These are phyloP conservation scores for Podila clonocystis DNA, from an alignment of 192 early-diverging fungal species.

Conservation along the genomic window DNA sequence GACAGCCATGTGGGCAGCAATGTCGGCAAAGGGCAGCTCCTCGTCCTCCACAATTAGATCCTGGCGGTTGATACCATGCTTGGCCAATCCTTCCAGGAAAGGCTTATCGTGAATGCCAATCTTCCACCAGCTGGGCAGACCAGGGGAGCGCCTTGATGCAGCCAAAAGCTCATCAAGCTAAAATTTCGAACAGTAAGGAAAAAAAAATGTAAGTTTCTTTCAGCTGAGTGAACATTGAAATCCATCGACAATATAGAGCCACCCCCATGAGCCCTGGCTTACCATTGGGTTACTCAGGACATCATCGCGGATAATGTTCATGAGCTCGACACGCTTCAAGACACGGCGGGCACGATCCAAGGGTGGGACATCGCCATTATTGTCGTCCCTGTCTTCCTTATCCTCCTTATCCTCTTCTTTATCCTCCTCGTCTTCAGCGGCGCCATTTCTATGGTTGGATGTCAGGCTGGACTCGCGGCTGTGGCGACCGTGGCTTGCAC, in stretches of 20 bases:
- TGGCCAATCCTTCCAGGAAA: slow-evolving; percentile 75
- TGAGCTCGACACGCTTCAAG: slow-evolving; percentile 73
- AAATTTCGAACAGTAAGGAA: slow-evolving; percentile 1
- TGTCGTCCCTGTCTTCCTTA: slow-evolving; percentile 48
- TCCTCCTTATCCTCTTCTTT: slow-evolving; percentile 48
- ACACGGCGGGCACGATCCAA: slow-evolving; percentile 76
- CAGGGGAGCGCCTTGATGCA: slow-evolving; percentile 58
- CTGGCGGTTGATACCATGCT: slow-evolving; percentile 72
- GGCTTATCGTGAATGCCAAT: slow-evolving; percentile 70
- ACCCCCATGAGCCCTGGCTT: neutral
- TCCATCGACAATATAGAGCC: too few relatives aligned
- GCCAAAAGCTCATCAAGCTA: slow-evolving; percentile 58
- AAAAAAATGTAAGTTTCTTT: neutral
- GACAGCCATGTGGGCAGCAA: slow-evolving; percentile 41
- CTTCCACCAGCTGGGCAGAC: slow-evolving; percentile 82
- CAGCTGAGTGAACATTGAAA: neutral
- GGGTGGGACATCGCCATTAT: slow-evolving; percentile 63
- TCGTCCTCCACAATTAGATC: slow-evolving; percentile 74
- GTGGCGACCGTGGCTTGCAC: slow-evolving; percentile 1
- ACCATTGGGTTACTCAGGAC: slow-evolving; percentile 63
- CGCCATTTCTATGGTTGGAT: slow-evolving; percentile 20
- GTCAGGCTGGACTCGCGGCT: slow-evolving; percentile 37
- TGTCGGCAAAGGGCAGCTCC: slow-evolving; percentile 60
- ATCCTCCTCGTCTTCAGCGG: slow-evolving; percentile 37
- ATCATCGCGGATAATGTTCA: slow-evolving; percentile 73